Conservation (phyloP, 2,329 filamentous ascomycete genomes). For the Talaromyces sp. region DNA sequence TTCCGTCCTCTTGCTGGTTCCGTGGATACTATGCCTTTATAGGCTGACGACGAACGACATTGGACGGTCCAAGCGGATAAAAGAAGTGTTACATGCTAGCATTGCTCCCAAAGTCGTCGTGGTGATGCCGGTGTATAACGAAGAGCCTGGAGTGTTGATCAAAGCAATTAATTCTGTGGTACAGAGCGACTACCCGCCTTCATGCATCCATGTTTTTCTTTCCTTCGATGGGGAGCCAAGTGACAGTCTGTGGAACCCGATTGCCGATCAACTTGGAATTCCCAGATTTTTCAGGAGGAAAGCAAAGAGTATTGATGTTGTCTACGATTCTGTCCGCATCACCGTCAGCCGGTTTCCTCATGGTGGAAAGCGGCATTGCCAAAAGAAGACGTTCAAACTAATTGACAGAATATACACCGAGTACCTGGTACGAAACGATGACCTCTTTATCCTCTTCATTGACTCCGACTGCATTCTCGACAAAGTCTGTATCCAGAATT, state of each 20-base stretch:
- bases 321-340: constrained; percentile 75
- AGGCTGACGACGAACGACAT: constrained; percentile 84
- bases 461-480: constrained; percentile 96
- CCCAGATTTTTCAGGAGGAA: constrained; percentile 60
- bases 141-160: constrained; percentile 76
- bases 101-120: constrained; percentile 92
- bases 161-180: constrained; percentile 88
- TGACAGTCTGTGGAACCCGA: constrained; percentile 83
- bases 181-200: constrained; percentile 86
- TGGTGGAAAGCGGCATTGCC: constrained; percentile 88
- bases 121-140: constrained; percentile 95
- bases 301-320: constrained; percentile 76
- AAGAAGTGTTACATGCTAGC: constrained; percentile 75
- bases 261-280: constrained; percentile 79
- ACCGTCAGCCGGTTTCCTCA: constrained; percentile 91
- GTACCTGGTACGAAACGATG: constrained; percentile 82
- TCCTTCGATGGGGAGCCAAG: constrained; percentile 91
- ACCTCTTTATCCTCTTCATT: constrained; percentile 93
- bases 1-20: constrained; percentile 74
- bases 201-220: constrained; percentile 89
- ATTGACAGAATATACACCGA: constrained; percentile 89
- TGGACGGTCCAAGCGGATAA: constrained; percentile 75
- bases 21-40: constrained; percentile 91
- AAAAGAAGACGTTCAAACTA: constrained; percentile 87
- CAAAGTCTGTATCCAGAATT: constrained; percentile 87